phyloP scores from a whole-genome alignment of 2,329 filamentous ascomycete species.

The Trichoderma oligosporum region DNA sequence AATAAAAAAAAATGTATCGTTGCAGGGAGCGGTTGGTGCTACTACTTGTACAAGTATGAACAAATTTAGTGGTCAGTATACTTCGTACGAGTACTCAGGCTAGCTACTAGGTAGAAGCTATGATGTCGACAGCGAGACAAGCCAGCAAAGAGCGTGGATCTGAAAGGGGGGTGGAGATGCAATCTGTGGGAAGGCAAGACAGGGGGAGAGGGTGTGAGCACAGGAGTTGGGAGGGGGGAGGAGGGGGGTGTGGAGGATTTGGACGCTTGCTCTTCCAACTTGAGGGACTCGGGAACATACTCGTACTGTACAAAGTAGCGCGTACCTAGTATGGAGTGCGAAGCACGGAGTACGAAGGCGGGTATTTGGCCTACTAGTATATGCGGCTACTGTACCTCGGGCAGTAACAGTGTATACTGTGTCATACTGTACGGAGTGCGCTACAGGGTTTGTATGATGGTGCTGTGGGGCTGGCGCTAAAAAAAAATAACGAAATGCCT shows the following conservation, averaged over 20 bases:
- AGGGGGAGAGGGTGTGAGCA: conserved; percentile 6
- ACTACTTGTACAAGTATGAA: neutral
- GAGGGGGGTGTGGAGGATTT: conserved; percentile 3
- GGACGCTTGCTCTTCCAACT: neutral
- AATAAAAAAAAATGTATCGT: neutral
- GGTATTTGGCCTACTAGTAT: conserved; percentile 9
- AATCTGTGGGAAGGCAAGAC: conserved; percentile 19
- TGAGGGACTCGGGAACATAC: neutral
- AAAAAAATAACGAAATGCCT: conserved; percentile 16
- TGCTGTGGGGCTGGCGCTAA: neutral
- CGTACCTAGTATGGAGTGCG: neutral
- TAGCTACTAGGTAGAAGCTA: conserved; percentile 15
- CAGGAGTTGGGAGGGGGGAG: conserved; percentile 6
- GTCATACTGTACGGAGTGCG: neutral
- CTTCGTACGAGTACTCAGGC: neutral
- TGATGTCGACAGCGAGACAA: conserved; percentile 21
- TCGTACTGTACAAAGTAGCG: neutral
- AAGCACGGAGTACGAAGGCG: conserved; percentile 5
- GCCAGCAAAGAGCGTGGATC: conserved; percentile 17
- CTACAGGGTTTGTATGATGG: conserved; percentile 1
- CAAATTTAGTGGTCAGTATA: neutral
- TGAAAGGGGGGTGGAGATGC: conserved; percentile 21
- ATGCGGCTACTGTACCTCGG: neutral
- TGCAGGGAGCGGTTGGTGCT: neutral
- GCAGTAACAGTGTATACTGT: neutral